Base-by-base conservation (phyloP, 108 stramenopile genomes). In the Tribonema minus region DNA sequence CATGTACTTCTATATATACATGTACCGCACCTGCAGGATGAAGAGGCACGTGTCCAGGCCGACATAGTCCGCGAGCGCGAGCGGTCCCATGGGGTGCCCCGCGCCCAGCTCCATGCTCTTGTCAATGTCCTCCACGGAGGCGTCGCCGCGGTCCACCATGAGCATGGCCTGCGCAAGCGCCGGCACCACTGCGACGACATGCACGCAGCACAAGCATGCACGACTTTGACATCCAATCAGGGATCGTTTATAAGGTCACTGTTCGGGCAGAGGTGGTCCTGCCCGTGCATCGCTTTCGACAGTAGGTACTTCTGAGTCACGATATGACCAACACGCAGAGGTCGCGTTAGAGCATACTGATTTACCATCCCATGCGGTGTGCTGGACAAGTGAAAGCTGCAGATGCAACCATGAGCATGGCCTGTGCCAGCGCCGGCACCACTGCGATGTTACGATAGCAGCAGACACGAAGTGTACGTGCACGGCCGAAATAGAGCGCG, bases 1-100 rank as follows among this genome's bases (percentile, higher is more conserved):
- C 23, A 60, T 60, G 23, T 60, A 60, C 23, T 12, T 60, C 3
- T 60, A 60, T 60, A 27, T 60, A 23, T 60, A 27, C 3, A 60
- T 23, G 32, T 7, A 65, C 31, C 33, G n/a, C n/a, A n/a, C n/a
- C n/a, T 80, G 70, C 23, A 80, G 63, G 54, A 80, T 70, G 27
- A 36, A 79, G 25, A 79, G 77, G 40, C 67, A 68, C 20, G 69
- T 79, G 59, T 79, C 67, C 40, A 79, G 40, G 2, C 67, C 67
- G 12, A 79, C 58, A 36, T 79, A 68, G 37, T 79, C 77, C 63
- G 70, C 80, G 61, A 81, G 58, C 3, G 61, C 34, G 3, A 82
- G 33, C 6, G 95, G 94, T 0, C 95, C 97, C 97, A 98, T 99
- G 0, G 98, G 98, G 88, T 99, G 94, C 1, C 98, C 97, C 0